Evolutionary conservation across 1,284 basidiomycete genomes (phyloP), one percentile per base, ranked within the genome.

Genomic region (Ustilago lituana): DNA sequence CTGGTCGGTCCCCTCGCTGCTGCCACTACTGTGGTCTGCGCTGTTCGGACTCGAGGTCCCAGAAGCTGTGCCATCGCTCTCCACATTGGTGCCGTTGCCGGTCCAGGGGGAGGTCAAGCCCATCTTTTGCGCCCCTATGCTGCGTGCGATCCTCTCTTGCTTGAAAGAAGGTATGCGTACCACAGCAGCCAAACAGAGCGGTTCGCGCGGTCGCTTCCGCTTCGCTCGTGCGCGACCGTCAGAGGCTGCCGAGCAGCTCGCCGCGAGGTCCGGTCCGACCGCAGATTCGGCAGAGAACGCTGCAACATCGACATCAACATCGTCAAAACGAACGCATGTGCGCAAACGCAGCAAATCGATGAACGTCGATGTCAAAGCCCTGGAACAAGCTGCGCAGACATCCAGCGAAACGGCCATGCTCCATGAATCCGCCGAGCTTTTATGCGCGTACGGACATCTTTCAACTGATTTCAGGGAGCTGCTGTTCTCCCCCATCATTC

Each of bases 21-120:
- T 14, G 84, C 85, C 23, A 86, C 88, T 57, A 84, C 90, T 29
- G 83, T 93, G 14, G 84, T 84, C 9, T 82, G 92, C 32, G 85
- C 91, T 40, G 83, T 85, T 22, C 83, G 89, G 53, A 85, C 88
- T 66, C 83, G 88, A 49, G 82, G 82, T 32, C 79, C 84, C 47
- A 40, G 43, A 40, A 15, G 84, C 46, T 66, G 82, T 2, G 85
- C 85, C 41, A 85, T 87, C 74, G 88, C 88, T 75, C 88, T 88
- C 0, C 87, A 88, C 66, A 85, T 86, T 53, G 85, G 91, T 22
- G 83, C 56, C 56, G 0, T 15, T 39, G 17, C 80, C 85, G n/a
- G 83, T 79, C 31, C 80, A 83, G 22, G 80, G 81, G 10, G 85
- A 85, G 5, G 80, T 85, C 10, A 94, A 92, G 91, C 85, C 38